Evolutionary conservation across 1,284 basidiomycete genomes (phyloP), one percentile per base, ranked within the genome.

Genomic region (Ustilago shanxiensis): DNA sequence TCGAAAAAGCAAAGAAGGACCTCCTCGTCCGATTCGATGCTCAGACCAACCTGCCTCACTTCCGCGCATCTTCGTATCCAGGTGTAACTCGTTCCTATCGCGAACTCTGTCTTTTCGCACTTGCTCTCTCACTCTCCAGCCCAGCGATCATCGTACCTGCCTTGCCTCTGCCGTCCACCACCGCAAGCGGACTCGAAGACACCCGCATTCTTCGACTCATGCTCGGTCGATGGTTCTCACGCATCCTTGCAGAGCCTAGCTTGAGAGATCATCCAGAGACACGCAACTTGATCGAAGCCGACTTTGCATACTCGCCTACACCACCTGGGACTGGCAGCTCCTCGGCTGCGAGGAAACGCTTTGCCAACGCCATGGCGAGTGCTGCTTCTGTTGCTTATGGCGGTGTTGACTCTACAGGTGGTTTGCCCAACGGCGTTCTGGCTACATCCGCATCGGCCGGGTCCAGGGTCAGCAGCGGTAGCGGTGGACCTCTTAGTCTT

Each of bases 21-120:
- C 49, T 80, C 33, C 31, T 70, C n/a, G 77, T 80, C 3, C 68
- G 77, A 33, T 60, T 80, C 47, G 79, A 80, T 54, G 77, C 71
- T 37, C 53, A 68, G 35, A 80, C 82, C 50, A 85, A 85, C 49
- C 68, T 83, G n/a, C 72, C 83, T 2, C 77, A 79, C 62, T 83
- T 79, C 29, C 72, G 77, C 39, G 60, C 72, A 1, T 59, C 77
- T 7, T 51, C 74, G 7, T 84, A 84, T 55, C 68, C 77, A 1
- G 59, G 66, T 35, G 54, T 85, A 44, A 62, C 67, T 5, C 78
- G 83, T 18, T 57, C 80, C 37, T 84, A 82, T 50, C 61, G 75
- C 10, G 79, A 85, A 44, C 73, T 85, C 10, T 79, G 79, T 37
- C 64, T 80, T 16, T 83, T 66, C 37, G 63, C 79, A 0, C 61